These are phyloP conservation scores for Amoebophrya sp. DNA, from an alignment of 169 alveolate species.

Conservation along the genomic window DNA sequence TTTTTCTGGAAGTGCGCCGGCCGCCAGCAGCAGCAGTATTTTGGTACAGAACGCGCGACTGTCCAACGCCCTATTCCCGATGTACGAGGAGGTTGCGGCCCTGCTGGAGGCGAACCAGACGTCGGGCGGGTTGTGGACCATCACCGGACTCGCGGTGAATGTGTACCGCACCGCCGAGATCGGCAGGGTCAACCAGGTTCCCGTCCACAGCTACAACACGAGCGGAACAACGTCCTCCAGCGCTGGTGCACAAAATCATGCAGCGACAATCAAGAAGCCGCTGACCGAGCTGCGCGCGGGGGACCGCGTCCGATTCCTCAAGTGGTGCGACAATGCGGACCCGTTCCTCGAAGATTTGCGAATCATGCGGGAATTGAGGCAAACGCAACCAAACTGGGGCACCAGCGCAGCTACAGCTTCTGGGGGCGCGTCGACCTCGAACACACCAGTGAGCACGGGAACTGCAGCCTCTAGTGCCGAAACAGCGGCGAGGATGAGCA, in stretches of 20 bases:
- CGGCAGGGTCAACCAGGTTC: too few relatives aligned
- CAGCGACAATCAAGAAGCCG: background rate
- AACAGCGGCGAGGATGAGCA: too few relatives aligned
- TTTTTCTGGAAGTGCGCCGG: too few relatives aligned
- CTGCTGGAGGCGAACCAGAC: background rate
- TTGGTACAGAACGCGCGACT: background rate
- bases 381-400: background rate
- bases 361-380: background rate
- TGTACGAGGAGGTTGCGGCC: conserved; percentile 10
- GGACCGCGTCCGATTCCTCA: background rate
- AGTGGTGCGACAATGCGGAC: background rate
- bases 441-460: too few relatives aligned
- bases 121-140: conserved; percentile 6
- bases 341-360: background rate
- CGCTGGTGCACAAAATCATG: too few relatives aligned
- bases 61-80: background rate
- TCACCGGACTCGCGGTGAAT: background rate
- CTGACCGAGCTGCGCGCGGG: background rate
- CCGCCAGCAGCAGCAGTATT: background rate
- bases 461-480: too few relatives aligned
- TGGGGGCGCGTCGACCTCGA: too few relatives aligned
- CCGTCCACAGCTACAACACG: too few relatives aligned
- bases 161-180: background rate
- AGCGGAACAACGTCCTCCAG: too few relatives aligned
- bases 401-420: too few relatives aligned